These are phyloP conservation scores for Tripidium arundinaceum DNA, from an alignment of 202 grass and related monocot genomes.

Conservation along the genomic window DNA sequence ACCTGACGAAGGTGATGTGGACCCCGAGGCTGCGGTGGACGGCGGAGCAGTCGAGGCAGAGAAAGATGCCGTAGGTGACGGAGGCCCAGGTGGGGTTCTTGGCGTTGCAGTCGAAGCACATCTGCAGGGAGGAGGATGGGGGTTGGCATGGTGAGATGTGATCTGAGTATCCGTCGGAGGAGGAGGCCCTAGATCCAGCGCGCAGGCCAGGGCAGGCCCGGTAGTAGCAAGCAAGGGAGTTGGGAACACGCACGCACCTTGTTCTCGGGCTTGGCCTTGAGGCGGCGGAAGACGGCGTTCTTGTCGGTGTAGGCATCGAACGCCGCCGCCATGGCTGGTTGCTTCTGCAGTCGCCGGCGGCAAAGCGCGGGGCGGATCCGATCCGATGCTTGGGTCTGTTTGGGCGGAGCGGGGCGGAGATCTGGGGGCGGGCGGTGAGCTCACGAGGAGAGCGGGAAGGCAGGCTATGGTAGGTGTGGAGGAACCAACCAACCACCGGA, in stretches of 20 bases:
- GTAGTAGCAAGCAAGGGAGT: too few relatives aligned
- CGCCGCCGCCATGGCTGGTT: slow-evolving; percentile 57
- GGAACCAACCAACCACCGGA: not conserved
- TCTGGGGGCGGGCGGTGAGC: not conserved
- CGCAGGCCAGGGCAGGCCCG: too few relatives aligned
- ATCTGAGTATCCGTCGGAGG: not conserved
- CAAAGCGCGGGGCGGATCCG: not conserved
- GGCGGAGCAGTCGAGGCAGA: slow-evolving; percentile 92
- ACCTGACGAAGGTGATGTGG: slow-evolving; percentile 84
- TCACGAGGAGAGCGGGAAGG: not conserved
- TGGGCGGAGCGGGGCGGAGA: too few relatives aligned
- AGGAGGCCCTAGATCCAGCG: not conserved
- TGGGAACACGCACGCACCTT: slow-evolving; percentile 27
- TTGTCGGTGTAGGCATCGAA: slow-evolving; percentile 64
- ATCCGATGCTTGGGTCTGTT: too few relatives aligned
- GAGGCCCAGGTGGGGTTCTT: slow-evolving; percentile 91
- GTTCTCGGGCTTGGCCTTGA: slow-evolving; percentile 82
- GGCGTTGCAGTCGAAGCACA: slow-evolving; percentile 86
- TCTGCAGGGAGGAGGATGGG: slow-evolving; percentile 24
- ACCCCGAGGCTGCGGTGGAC: slow-evolving; percentile 84
- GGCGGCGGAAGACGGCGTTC: slow-evolving; percentile 79
- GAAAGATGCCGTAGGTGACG: slow-evolving; percentile 87
- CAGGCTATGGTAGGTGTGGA: not conserved
- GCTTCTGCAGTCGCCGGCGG: not conserved
- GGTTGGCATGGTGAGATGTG: not conserved